Base-by-base conservation (phyloP, 2,329 filamentous ascomycete species). In the Colletotrichum sp. region DNA sequence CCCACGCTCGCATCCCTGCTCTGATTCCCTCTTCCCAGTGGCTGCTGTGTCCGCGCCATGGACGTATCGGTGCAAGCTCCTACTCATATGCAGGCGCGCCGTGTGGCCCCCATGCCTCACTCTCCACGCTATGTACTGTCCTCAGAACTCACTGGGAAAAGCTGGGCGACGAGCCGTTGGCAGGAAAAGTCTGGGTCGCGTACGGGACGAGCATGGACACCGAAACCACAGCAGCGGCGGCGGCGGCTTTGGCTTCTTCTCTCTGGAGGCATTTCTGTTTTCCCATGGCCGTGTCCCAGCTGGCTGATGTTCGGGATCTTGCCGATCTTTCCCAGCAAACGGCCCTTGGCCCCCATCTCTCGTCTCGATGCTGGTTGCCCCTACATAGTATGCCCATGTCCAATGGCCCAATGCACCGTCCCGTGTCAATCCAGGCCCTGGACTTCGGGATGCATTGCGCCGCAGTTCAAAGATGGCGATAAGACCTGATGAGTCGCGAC, bases 261-360 rank as follows among this genome's bases (percentile, higher is more conserved):
- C 73, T 44, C 73, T 72, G 73, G 73, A 72, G 69, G 69, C 69
- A 63, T 63, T 57, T 72, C 57, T 64, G 55, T 28, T 63, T 69
- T 59, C 44, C 63, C 44, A 30, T 28, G 44, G 21, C 66, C 34
- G 12, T 28, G 16, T 5, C 16, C 44, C 72, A 36, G n/a, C 68
- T 65, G 68, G 62, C 26, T 66, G 30, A 52, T 52, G n/a, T 13
- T 60, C 68, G 52, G 68, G 18, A 70, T 62, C 26, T 63, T n/a
- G 55, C 57, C 68, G 34, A 70, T 60, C 55, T 62, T 63, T 49
- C 24, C 34, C 24, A 39, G 28, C 12, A 13, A 21, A 52, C 44
- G 44, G 34, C 62, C 39, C n/a, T 32, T 39, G 21, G 62, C 62
- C 32, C 21, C n/a, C 62, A 21, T 32, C 2, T 15, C n/a, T 52